phyloP scores from a whole-genome alignment of 139 green algal genomes.

The Picochlorum sp. region DNA sequence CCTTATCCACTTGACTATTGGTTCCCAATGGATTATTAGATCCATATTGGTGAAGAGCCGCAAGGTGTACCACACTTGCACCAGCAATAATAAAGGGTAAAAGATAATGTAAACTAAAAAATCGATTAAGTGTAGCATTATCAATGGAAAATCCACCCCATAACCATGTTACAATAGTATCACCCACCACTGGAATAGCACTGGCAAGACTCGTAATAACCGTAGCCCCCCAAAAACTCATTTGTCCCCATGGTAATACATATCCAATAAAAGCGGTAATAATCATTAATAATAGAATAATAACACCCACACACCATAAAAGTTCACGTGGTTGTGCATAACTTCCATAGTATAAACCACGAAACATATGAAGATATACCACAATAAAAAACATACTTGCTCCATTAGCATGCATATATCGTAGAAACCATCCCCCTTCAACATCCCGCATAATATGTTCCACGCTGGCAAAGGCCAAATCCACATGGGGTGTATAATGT shows the following conservation, averaged over 20 bases:
- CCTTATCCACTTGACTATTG: conserved; percentile 34
- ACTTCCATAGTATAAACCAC: conserved; percentile 45
- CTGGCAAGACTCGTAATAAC: conserved; percentile 2
- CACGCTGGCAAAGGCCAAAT: conserved; percentile 41
- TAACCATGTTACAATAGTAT: conserved; percentile 13
- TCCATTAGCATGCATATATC: conserved; percentile 52
- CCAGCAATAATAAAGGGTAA: conserved; percentile 30
- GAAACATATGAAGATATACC: conserved; percentile 52
- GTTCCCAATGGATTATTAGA: conserved; percentile 46
- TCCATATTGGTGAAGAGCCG: conserved; percentile 52
- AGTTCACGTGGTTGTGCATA: conserved; percentile 33
- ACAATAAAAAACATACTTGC: conserved; percentile 52
- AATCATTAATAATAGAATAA: conserved; percentile 7
- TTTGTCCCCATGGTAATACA: conserved; percentile 4
- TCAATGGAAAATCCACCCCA: conserved; percentile 15
- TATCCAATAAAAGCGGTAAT: conserved; percentile 15
- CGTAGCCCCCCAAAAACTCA: conserved; percentile 1
- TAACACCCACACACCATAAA: conserved; percentile 33
- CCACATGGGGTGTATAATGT: conserved; percentile 44
- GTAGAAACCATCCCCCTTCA: conserved; percentile 41
- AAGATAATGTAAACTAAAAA: conserved; percentile 10
- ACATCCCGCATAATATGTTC: conserved; percentile 54
- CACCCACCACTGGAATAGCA: conserved; percentile 7
- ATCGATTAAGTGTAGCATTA: conserved; percentile 5
- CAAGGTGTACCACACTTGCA: conserved; percentile 34